Percentiles rank a stretch among this genome's conserved stretches.
These are phyloP conservation scores for Fusarium beomiforme DNA, from an alignment of 2,329 filamentous ascomycete genomes.

Conservation along the genomic window DNA sequence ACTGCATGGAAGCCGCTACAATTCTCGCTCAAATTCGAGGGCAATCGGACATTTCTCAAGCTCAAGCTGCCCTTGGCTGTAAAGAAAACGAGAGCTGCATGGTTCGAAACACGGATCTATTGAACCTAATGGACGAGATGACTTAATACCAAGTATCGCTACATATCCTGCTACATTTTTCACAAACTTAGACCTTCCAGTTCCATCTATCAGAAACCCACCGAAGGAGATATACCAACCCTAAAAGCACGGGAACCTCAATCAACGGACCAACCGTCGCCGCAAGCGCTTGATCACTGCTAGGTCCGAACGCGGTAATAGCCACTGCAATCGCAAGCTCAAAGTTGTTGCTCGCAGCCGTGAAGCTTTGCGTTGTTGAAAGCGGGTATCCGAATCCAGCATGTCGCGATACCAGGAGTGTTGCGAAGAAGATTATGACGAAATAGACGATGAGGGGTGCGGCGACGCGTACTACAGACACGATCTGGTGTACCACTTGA, in stretches of 20 bases:
- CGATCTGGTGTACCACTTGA: slow-evolving; percentile 83
- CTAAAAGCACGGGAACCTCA: slow-evolving; percentile 84
- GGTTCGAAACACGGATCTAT: slow-evolving; percentile 49
- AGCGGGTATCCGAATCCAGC: slow-evolving; percentile 80
- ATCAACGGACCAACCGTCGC: slow-evolving; percentile 86
- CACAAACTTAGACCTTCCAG: slow-evolving; percentile 23
- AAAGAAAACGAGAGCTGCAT: slow-evolving; percentile 40
- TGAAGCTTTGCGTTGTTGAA: slow-evolving; percentile 83
- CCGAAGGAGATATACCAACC: slow-evolving; percentile 78
- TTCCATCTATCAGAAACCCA: slow-evolving; percentile 63
- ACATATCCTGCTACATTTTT: neutral
- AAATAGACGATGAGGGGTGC: slow-evolving; percentile 88
- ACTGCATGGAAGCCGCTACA: slow-evolving; percentile 41
- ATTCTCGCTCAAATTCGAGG: slow-evolving; percentile 54
- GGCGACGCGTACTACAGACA: slow-evolving; percentile 82
- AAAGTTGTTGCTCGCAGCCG: slow-evolving; percentile 92
- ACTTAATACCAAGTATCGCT: slow-evolving; percentile 4
- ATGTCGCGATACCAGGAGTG: slow-evolving; percentile 68
- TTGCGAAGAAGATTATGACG: slow-evolving; percentile 75
- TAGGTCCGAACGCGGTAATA: slow-evolving; percentile 79
- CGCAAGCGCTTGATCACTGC: slow-evolving; percentile 83
- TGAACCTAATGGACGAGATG: slow-evolving; percentile 48
- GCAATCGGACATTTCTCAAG: slow-evolving; percentile 40
- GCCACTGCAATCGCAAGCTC: slow-evolving; percentile 91
- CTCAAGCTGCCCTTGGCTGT: slow-evolving; percentile 47